Conservation (phyloP, 2,329 filamentous ascomycete genomes). For the Monosporascus sp. region DNA sequence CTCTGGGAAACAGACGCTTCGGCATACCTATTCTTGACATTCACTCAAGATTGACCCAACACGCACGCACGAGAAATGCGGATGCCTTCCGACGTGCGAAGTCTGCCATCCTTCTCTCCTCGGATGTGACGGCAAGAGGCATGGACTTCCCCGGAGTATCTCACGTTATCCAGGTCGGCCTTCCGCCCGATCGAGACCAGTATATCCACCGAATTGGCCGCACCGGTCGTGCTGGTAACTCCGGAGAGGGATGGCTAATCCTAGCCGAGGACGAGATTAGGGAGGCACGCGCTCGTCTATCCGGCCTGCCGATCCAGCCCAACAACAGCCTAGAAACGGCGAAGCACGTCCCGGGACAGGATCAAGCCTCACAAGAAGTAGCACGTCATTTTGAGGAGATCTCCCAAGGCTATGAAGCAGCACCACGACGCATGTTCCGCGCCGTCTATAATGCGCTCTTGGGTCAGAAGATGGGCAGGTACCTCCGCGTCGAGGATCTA, state of each 20-base stretch:
- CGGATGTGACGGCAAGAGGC: conserved; percentile 74
- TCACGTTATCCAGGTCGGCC: conserved; percentile 71
- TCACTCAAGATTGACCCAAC: conserved; percentile 73
- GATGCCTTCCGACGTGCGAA: conserved; percentile 63
- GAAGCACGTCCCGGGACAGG: conserved; percentile 44
- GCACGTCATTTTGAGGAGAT: conserved; percentile 37
- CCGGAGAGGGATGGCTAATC: conserved; percentile 67
- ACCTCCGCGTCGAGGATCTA: conserved; percentile 27
- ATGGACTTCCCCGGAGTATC: conserved; percentile 80
- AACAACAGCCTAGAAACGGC: conserved; percentile 48
- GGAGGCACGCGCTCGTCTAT: conserved; percentile 45
- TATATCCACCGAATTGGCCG: conserved; percentile 76
- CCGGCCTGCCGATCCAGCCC: conserved; percentile 54
- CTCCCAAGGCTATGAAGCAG: conserved; percentile 34
- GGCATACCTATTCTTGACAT: conserved; percentile 53
- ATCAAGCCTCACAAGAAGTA: conserved; percentile 32
- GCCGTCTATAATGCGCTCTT: conserved; percentile 54
- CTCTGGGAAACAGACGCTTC: conserved; percentile 30
- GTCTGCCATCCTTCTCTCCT: conserved; percentile 66
- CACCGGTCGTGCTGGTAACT: conserved; percentile 69
- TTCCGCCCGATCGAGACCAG: conserved; percentile 59
- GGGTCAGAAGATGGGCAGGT: conserved; percentile 40
- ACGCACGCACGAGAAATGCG: conserved; percentile 62
- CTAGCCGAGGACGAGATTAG: conserved; percentile 49
- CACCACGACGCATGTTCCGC: conserved; percentile 37